These are phyloP conservation scores for Erigeron philadelphicus DNA, from an alignment of 140 eudicot genomes.

Conservation along the genomic window DNA sequence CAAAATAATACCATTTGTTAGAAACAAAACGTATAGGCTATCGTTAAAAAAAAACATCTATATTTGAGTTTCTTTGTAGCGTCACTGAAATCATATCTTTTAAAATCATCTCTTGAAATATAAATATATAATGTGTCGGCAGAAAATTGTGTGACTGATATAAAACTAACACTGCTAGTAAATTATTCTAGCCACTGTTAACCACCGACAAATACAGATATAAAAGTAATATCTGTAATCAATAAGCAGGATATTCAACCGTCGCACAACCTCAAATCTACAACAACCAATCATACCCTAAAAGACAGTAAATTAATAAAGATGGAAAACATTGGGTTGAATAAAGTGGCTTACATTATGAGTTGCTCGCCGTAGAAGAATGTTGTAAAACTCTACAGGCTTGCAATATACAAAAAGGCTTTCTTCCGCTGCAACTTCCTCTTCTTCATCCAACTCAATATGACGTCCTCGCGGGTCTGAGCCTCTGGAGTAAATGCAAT, in stretches of 20 bases:
- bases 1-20: constrained; percentile 25
- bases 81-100: constrained; percentile 12
- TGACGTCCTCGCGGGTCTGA: constrained; percentile 67
- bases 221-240: neutral
- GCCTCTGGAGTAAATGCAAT: constrained; percentile 62
- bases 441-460: constrained; percentile 62
- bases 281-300: constrained; percentile 11
- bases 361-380: constrained; percentile 78
- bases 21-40: neutral
- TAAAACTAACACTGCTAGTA: constrained; percentile 6
- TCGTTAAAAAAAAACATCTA: neutral
- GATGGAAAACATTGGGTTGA: neutral
- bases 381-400: constrained; percentile 92
- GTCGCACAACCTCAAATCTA: constrained; percentile 1
- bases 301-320: constrained; percentile 7
- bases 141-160: neutral
- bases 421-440: constrained; percentile 78
- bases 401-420: constrained; percentile 81
- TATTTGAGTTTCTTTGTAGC: constrained; percentile 8
- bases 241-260: neutral
- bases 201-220: constrained; percentile 15
- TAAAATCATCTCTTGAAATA: neutral
- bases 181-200: constrained; percentile 15
- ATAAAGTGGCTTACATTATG: constrained; percentile 41
- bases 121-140: neutral